phyloP scores from a whole-genome alignment of 1,139 yeast species.

The Nakaseomyces nivariensis region DNA sequence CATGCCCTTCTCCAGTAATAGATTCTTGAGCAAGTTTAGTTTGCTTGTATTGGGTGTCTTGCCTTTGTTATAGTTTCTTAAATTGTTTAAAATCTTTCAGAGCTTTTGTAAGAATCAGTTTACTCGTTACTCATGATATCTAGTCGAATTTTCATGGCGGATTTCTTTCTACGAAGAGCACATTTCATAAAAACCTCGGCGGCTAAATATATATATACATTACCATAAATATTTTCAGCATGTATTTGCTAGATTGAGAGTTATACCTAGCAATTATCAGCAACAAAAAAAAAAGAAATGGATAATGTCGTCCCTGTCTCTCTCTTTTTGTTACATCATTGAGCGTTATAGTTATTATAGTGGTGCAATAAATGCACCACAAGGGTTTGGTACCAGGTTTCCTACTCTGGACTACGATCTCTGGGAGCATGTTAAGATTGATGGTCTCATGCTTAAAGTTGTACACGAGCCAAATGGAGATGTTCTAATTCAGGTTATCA shows the following conservation, averaged over 20 bases:
- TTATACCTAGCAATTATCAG: background rate
- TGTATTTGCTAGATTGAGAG: too few species aligned
- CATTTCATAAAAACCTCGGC: too few species aligned
- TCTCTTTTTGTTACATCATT: background rate
- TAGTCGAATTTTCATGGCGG: too few species aligned
- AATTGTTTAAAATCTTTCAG: too few species aligned
- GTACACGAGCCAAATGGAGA: background rate
- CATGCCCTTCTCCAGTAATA: conserved; percentile 8
- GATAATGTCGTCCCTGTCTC: background rate
- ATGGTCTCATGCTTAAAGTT: background rate
- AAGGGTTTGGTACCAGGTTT: background rate
- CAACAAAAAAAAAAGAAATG: background rate
- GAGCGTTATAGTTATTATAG: background rate
- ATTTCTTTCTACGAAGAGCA: too few species aligned
- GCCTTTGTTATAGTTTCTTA: too few species aligned
- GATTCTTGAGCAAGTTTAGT: too few species aligned
- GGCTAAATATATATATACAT: too few species aligned
- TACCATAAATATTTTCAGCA: too few species aligned
- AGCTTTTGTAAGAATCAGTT: too few species aligned
- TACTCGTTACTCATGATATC: too few species aligned
- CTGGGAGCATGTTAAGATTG: background rate
- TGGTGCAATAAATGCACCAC: background rate
- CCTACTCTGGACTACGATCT: background rate
- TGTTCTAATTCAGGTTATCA: background rate
- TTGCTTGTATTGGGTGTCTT: too few species aligned